Evolutionary conservation across 768 basidiomycete species (phyloP).

Genomic region (Suillus lakei): DNA sequence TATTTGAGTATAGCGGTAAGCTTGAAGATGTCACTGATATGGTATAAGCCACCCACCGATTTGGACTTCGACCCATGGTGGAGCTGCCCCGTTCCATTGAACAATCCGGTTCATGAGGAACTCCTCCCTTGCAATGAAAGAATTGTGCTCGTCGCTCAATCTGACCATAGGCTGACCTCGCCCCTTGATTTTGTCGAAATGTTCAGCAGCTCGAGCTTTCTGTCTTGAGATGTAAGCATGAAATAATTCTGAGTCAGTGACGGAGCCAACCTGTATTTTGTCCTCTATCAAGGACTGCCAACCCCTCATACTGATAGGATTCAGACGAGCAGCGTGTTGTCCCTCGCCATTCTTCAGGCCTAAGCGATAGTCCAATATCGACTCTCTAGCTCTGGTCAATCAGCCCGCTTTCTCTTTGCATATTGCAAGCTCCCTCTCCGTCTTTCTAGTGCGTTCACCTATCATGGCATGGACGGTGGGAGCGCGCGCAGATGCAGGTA

Average conservation of each 20-base stretch:
- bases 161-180: constrained; percentile 56
- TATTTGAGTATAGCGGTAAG: constrained; percentile 13
- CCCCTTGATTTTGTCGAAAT: constrained; percentile 76
- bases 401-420: constrained; percentile 57
- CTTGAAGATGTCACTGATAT: not conserved
- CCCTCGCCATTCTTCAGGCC: constrained; percentile 41
- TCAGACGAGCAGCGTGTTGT: constrained; percentile 38
- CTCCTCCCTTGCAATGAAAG: constrained; percentile 76
- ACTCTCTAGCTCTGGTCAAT: constrained; percentile 67
- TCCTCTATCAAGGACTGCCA: constrained; percentile 81
- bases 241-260: not conserved
- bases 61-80: constrained; percentile 88
- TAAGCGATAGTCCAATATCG: constrained; percentile 76
- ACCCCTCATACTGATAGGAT: constrained; percentile 70
- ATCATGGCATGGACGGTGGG: constrained; percentile 23
- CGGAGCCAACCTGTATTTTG: constrained; percentile 66
- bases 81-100: constrained; percentile 79
- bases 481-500: constrained; percentile 27
- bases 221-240: constrained; percentile 27
- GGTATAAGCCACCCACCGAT: constrained; percentile 47
- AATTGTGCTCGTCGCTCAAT: constrained; percentile 55
- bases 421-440: constrained; percentile 55
- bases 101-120: constrained; percentile 88
- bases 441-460: constrained; percentile 45
- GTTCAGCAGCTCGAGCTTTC: constrained; percentile 69